Evolutionary conservation across 75 land plant genomes (phyloP), one percentile per base, ranked within the genome.

Genomic region (Cunninghamia lanceolata): DNA sequence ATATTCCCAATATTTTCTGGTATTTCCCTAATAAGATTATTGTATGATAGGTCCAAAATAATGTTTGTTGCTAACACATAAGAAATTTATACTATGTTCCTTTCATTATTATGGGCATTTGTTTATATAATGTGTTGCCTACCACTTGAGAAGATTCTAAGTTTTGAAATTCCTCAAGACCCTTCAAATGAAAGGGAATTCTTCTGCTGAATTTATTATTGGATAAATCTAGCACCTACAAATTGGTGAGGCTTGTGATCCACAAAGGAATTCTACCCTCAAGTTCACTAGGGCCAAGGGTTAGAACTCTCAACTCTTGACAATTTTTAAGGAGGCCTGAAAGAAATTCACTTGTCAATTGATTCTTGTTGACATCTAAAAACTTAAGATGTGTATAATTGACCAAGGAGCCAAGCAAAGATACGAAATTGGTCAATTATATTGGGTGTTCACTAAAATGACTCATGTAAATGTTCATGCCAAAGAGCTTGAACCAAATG

Each of bases 121-220:
- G 21, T 11, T 88, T 90, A 74, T 79, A 84, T 2, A 88, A 90
- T n/a, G 46, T 81, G 43, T 90, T 86, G 8, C 4, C 59, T 3
- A 84, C 79, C 17, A 91, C 59, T 17, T 89, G 85, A 0, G 89
- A 78, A 40, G 85, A 79, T 52, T 85, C 56, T 17, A 91, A 80
- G 25, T 74, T 30, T 10, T 46, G 34, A n/a, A 86, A 56, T 28
- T 47, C 70, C 34, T 86, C 84, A 1, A 91, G 17, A 36, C 32
- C 38, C 10, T 40, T 83, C 56, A 90, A 52, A n/a, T n/a, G n/a
- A n/a, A n/a, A n/a, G n/a, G n/a, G n/a, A n/a, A n/a, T n/a, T n/a
- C n/a, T n/a, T n/a, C 90, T 90, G 36, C 25, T 83, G 10, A 89
- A 52, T n/a, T 88, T 34, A 53, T 89, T 87, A 14, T 85, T 59